Percentiles rank a stretch among this genome's conserved stretches.
These are phyloP conservation scores for Magnolia changhungtana DNA, from an alignment of 164 flowering plant genomes.

Conservation along the genomic window DNA sequence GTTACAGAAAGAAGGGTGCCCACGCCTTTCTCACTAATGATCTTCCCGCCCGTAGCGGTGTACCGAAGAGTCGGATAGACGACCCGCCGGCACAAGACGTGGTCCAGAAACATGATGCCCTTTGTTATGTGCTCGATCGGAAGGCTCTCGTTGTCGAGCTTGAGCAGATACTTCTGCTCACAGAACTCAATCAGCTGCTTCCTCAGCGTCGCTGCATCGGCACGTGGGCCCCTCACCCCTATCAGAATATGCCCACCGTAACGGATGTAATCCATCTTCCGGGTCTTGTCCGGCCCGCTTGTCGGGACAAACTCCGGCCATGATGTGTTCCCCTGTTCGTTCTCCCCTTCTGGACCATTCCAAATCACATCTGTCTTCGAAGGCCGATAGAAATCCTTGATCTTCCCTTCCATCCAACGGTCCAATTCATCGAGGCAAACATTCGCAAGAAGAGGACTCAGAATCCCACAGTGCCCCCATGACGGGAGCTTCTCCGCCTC, in stretches of 20 bases:
- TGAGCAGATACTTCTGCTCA: slow-evolving; percentile 82
- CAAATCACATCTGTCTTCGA: slow-evolving; percentile 91
- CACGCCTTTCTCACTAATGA: slow-evolving; percentile 95
- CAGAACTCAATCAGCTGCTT: slow-evolving; percentile 86
- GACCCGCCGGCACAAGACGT: slow-evolving; percentile 83
- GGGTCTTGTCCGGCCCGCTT: slow-evolving; percentile 92
- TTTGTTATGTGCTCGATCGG: slow-evolving; percentile 96
- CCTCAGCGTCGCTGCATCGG: slow-evolving; percentile 85
- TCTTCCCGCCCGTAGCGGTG: slow-evolving; percentile 97
- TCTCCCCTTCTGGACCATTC: slow-evolving; percentile 84
- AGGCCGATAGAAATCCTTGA: slow-evolving; percentile 77
- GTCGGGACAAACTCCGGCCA: slow-evolving; percentile 99
- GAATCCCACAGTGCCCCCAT: slow-evolving; percentile 95
- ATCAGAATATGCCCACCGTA: slow-evolving; percentile 92
- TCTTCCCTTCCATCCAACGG: slow-evolving; percentile 83
- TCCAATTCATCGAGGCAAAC: slow-evolving; percentile 87
- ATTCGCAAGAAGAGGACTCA: slow-evolving; percentile 81
- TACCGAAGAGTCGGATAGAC: slow-evolving; percentile 96
- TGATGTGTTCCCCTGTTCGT: slow-evolving; percentile 87
- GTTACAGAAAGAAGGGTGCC: slow-evolving; percentile 89
- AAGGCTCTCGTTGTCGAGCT: slow-evolving; percentile 84
- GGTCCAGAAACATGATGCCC: slow-evolving; percentile 97
- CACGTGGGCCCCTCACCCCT: slow-evolving; percentile 89
- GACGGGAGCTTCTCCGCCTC: slow-evolving; percentile 82
- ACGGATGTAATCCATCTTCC: slow-evolving; percentile 87